Evolutionary conservation across 176 grass and related monocot species (phyloP).

Genomic region (Carex pumila): DNA sequence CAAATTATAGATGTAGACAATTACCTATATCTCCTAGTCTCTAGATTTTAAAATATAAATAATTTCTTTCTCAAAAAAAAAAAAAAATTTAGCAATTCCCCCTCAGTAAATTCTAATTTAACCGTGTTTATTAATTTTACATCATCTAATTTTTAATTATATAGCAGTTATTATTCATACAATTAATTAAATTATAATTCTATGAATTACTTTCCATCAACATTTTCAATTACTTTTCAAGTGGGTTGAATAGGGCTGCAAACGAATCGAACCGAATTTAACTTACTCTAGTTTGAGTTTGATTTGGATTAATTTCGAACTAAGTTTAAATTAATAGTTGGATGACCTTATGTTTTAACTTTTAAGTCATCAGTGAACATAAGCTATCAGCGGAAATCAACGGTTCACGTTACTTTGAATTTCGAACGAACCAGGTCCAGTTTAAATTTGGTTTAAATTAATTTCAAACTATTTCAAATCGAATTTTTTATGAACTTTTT

Average conservation of each 20-base stretch:
- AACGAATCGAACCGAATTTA: no score
- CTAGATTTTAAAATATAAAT: not conserved
- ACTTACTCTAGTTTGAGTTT: no score
- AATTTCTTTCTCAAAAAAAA: not conserved
- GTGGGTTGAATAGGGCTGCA: not conserved
- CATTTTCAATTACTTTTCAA: not conserved
- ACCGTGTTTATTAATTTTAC: not conserved
- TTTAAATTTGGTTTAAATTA: no score
- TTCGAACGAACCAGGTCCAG: no score
- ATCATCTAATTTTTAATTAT: not conserved
- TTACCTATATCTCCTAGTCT: conserved; percentile 8
- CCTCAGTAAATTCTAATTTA: not conserved
- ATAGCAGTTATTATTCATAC: not conserved
- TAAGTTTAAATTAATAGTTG: no score
- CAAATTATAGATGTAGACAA: not conserved
- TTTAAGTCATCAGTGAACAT: no score
- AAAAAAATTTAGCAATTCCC: not conserved
- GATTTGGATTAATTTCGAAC: no score
- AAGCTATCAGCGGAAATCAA: no score
- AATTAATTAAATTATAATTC: not conserved
- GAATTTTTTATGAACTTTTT: no score
- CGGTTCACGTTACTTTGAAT: no score
- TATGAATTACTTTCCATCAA: not conserved
- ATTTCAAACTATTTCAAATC: no score
- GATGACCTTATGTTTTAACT: no score